Base-by-base conservation (phyloP, 495 filamentous ascomycete species). In the Penicillium macrosclerotiorum region DNA sequence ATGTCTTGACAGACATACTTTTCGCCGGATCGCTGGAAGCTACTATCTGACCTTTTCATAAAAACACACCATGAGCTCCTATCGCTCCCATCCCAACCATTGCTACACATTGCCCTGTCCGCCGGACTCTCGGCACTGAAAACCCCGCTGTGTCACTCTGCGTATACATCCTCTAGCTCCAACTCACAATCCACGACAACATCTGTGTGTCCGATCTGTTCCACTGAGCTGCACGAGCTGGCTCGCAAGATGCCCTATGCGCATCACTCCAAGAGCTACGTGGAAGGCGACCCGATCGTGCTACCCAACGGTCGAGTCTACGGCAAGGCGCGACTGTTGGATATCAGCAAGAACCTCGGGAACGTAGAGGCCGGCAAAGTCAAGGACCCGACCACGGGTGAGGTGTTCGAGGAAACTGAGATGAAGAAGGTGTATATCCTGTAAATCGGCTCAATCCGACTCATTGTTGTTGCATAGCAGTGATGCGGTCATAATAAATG, bases 61-160 rank as follows among this genome's bases (percentile, higher is more conserved):
- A 72, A 81, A 44, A 95, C 90, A 8, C 88, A 96, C 68, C 88
- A 96, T 73, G 80, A 78, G 20, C 83, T 98, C 0, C 81, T 94
- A 45, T 84, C 84, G n/a, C 73, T 98, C 8, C 93, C 93, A 0
- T 70, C 81, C 5, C 77, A 82, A 9, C 94, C 94, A 2, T 76
- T 95, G n/a, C 77, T 98, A 14, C 89, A 96, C 63, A 89, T 90
- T 50, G 94, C 93, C 12, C 78, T 98, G 22, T 89, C 85, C 0
- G 90, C 93, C 1, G 93, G 93, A 16, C 77, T 98, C 16, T 96
- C 91, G 0, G 90, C 93, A 1, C 84, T 98, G 36, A 98, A 98
- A 59, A 96, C 94, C 3, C 94, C 93, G 1, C 81, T 90, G 8
- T 98, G 93, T 65, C 91, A 98, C 72, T 88, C 85, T 8, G 70